phyloP scores from a whole-genome alignment of 2,329 filamentous ascomycete genomes.

The Aureobasidium zeae region DNA sequence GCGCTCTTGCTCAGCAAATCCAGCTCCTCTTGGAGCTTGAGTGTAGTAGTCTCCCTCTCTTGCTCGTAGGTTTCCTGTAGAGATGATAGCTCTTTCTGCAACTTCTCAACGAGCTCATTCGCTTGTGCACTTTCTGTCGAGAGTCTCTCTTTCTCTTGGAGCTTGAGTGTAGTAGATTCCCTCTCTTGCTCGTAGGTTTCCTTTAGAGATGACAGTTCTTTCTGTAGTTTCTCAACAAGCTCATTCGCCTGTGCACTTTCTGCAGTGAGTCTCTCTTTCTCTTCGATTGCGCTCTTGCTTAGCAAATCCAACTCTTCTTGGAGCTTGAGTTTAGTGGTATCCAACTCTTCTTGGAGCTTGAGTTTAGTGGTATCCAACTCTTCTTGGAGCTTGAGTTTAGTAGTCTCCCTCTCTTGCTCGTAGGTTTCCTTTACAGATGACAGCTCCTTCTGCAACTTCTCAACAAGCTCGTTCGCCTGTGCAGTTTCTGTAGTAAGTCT shows the following conservation, averaged over 20 bases:
- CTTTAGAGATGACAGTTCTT: conserved; percentile 11
- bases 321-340: no score
- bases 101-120: conserved; percentile 4
- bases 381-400: conserved; percentile 12
- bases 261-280: conserved; percentile 11
- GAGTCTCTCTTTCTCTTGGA: conserved; percentile 14
- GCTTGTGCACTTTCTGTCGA: conserved; percentile 10
- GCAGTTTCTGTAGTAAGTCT: conserved; percentile 7
- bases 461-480: conserved; percentile 7
- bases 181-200: conserved; percentile 1
- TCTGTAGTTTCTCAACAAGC: conserved; percentile 13
- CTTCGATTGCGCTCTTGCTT: conserved; percentile 7
- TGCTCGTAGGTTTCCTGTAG: neutral
- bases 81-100: conserved; percentile 15
- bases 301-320: conserved; percentile 4
- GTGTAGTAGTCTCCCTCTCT: neutral
- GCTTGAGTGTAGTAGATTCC: no score
- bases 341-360: conserved; percentile 12
- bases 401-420: conserved; percentile 2
- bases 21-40: conserved; percentile 10
- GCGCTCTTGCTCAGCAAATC: conserved; percentile 1
- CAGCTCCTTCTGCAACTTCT: conserved; percentile 16
- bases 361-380: no score
- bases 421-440: neutral
- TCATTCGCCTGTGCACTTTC: conserved; percentile 10